Evolutionary conservation across 208 protist genomes (phyloP), one percentile per base, ranked within the genome.

Genomic region (Phytomonas sp.): DNA sequence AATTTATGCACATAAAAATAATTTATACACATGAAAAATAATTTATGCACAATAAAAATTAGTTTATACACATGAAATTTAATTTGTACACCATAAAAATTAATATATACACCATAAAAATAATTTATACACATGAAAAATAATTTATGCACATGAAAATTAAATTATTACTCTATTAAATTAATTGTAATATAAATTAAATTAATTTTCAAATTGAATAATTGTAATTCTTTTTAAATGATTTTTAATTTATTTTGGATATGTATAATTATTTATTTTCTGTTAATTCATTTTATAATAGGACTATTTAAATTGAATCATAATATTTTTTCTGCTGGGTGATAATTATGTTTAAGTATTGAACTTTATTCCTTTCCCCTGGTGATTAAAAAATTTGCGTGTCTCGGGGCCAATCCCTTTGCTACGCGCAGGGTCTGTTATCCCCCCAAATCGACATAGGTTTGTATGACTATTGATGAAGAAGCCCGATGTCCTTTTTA

Each of bases 131-230:
- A n/a, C n/a, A n/a, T n/a, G n/a, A n/a, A n/a, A n/a, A n/a, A n/a
- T n/a, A n/a, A n/a, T n/a, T n/a, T n/a, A n/a, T n/a, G n/a, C n/a
- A n/a, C n/a, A n/a, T n/a, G n/a, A n/a, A n/a, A n/a, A n/a, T n/a
- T n/a, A n/a, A n/a, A n/a, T n/a, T n/a, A n/a, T n/a, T n/a, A n/a
- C n/a, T n/a, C 51, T 60, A n/a, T 23, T 60, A n/a, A 60, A 60
- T 60, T 28, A 60, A 60, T 60, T 60, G 23, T 23, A 60, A n/a
- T n/a, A 60, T n/a, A 60, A 60, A 23, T 28, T 60, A 60, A n/a
- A n/a, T 60, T 23, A 60, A 60, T 28, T 28, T 60, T 60, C 23
- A 60, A n/a, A 60, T 60, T 60, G 51, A 60, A 60, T 60, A 60
- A 60, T 60, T 28, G 26, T 60, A 60, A n/a, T 60, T 28, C n/a